A percentile compares a stretch with the other conserved stretches of the same genome.
Evolutionary conservation across 1,284 basidiomycete genomes (phyloP).

Genomic region (Apiotrichum veenhuisii): DNA sequence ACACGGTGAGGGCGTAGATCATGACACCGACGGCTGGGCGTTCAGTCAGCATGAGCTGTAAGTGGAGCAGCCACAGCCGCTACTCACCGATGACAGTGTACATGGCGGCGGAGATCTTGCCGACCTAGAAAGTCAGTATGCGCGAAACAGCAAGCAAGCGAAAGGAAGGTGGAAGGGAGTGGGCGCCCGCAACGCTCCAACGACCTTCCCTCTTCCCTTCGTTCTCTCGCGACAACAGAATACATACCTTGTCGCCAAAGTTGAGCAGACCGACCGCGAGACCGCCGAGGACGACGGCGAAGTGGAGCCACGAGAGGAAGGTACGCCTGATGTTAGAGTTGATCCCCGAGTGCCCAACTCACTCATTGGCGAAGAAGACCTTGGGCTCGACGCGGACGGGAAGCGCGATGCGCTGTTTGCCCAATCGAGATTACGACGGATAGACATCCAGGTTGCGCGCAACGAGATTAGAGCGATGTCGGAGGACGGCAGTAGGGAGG

Average conservation of each 20-base stretch:
- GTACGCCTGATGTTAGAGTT: conserved; percentile 54
- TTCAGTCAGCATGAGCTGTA: not conserved
- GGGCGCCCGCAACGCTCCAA: not conserved
- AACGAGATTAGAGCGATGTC: not conserved
- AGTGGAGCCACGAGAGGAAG: conserved; percentile 94
- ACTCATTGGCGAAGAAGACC: conserved; percentile 86
- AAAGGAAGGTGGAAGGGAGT: no score
- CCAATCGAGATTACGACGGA: not conserved
- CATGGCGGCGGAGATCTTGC: conserved; percentile 50
- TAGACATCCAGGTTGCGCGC: not conserved
- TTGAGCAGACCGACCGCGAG: conserved; percentile 94
- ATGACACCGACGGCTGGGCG: conserved; percentile 86
- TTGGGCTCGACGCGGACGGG: conserved; percentile 92
- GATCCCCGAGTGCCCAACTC: conserved; percentile 32
- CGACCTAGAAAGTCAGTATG: conserved; percentile 28
- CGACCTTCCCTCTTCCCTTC: not conserved
- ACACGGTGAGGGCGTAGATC: conserved; percentile 91
- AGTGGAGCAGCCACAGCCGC: not conserved
- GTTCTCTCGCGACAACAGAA: not conserved
- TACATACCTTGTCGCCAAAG: conserved; percentile 82
- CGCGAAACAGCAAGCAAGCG: not conserved
- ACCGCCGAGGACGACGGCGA: conserved; percentile 87
- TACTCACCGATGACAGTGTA: conserved; percentile 50
- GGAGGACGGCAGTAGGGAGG: not conserved
- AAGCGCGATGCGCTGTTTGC: conserved; percentile 71